Evolutionary conservation across 148 eudicot genomes (phyloP), one percentile per base, ranked within the genome.

Genomic region (Rhododendron henanense): DNA sequence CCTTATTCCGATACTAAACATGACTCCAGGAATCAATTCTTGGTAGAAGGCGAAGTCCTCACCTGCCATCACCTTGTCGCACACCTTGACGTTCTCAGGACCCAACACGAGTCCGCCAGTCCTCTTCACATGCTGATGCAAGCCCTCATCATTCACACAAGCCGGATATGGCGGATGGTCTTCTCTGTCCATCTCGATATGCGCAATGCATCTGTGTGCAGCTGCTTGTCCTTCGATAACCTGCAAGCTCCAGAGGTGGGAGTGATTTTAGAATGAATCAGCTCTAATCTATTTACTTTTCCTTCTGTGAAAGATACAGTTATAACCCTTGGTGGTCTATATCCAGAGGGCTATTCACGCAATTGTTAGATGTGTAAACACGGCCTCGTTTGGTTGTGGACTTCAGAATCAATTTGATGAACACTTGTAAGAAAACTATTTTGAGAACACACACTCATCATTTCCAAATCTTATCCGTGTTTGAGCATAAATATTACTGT

Each of bases 41-140:
- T 94, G 94, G 85, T 96, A 94, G 90, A 94, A 94, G 23, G 99
- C 91, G 63, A 96, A 96, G 83, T 96, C 99, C 86, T 96, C 99
- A 51, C 95, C 95, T 6, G 96, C 98, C 99, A 96, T 94, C 10
- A 92, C 86, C 84, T 85, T 90, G 21, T 82, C 23, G 21, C 57
- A 88, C n/a, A 67, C 79, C 18, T 81, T 86, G 8, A 96, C 95
- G 10, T 91, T 91, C 84, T 87, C 86, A 1, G 92, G 90, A 13
- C 95, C 99, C 5, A 96, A 87, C 74, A 94, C 35, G 84, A 86
- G 80, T 50, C 89, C 57, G 7, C 95, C 96, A 0, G 89, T 88
- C 47, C 86, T 84, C 69, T 85, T 84, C 37, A 94, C 95, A 77
- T 92, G 95, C 50, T 83, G 88, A 73, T 92, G 89, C 77, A 96